phyloP scores from a whole-genome alignment of 1,139 yeast species.

The Pichia sp. region DNA sequence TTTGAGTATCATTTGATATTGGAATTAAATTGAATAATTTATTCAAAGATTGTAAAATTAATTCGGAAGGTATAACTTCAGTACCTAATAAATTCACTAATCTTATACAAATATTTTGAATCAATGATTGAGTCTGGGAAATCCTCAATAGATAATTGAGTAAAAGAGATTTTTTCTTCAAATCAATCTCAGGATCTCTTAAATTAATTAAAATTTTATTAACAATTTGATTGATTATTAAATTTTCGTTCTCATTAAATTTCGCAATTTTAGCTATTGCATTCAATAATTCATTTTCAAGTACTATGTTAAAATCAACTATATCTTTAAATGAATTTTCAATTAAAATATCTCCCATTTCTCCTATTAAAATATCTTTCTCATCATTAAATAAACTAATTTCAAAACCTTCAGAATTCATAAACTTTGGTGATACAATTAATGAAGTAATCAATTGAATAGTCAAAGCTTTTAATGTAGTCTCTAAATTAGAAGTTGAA shows the following conservation, averaged over 20 bases:
- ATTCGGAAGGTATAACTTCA: slow-evolving; percentile 10
- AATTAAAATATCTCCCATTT: slow-evolving; percentile 10
- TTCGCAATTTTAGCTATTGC: slow-evolving; percentile 10
- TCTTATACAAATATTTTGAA: slow-evolving; percentile 44
- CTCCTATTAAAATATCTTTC: slow-evolving; percentile 8
- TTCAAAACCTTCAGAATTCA: slow-evolving; percentile 5
- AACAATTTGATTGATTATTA: slow-evolving; percentile 8
- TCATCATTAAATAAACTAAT: slow-evolving; percentile 13
- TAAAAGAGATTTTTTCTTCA: slow-evolving; percentile 6
- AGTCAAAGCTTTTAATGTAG: slow-evolving; percentile 59
- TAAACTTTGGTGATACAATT: slow-evolving; percentile 31
- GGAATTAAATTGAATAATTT: slow-evolving; percentile 24
- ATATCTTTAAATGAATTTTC: slow-evolving; percentile 5
- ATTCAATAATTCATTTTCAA: slow-evolving; percentile 11
- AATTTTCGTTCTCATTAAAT: slow-evolving; percentile 10
- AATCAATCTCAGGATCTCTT: not conserved
- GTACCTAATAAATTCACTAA: slow-evolving; percentile 31
- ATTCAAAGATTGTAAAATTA: slow-evolving; percentile 22
- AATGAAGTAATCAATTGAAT: slow-evolving; percentile 57
- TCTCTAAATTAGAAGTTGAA: slow-evolving; percentile 58
- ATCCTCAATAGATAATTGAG: slow-evolving; percentile 8
- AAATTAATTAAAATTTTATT: slow-evolving; percentile 5
- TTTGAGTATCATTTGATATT: slow-evolving; percentile 18
- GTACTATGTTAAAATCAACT: slow-evolving; percentile 6
- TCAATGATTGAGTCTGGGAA: slow-evolving; percentile 11